Percentiles rank a stretch among this genome's conserved stretches.
Evolutionary conservation across 495 filamentous ascomycete species (phyloP).

Genomic region (Hypoxylon subgilvum): DNA sequence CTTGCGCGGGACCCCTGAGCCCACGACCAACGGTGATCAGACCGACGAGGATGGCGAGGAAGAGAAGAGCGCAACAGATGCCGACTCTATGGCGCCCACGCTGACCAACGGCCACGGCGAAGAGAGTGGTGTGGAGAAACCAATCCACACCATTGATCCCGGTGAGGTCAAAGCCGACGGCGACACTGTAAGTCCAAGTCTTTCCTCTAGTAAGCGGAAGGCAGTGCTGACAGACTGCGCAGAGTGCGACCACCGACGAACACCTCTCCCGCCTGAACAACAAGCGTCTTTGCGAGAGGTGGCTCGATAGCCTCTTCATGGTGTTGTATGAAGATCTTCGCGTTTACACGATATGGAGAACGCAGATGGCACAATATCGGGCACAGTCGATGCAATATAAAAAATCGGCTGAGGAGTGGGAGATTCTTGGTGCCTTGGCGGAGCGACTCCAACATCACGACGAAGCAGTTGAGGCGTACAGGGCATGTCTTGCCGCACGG

Average conservation of each 20-base stretch:
- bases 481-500: slow-evolving; percentile 76
- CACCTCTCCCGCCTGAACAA: slow-evolving; percentile 79
- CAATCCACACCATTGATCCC: slow-evolving; percentile 79
- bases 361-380: slow-evolving; percentile 90
- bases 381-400: slow-evolving; percentile 91
- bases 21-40: slow-evolving; percentile 65
- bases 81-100: slow-evolving; percentile 39
- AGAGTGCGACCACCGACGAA: slow-evolving; percentile 55
- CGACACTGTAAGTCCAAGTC: slow-evolving; percentile 74
- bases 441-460: slow-evolving; percentile 87
- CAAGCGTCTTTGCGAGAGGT: slow-evolving; percentile 95
- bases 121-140: slow-evolving; percentile 69
- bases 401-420: slow-evolving; percentile 96
- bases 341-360: slow-evolving; percentile 98
- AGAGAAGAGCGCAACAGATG: slow-evolving; percentile 41
- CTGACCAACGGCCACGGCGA: slow-evolving; percentile 49
- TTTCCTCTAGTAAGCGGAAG: neutral
- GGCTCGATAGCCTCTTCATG: slow-evolving; percentile 99
- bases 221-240: slow-evolving; percentile 11
- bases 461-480: slow-evolving; percentile 91
- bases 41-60: slow-evolving; percentile 56
- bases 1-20: slow-evolving; percentile 68
- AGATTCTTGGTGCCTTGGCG: slow-evolving; percentile 92
- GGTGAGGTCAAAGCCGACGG: slow-evolving; percentile 79
- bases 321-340: slow-evolving; percentile 96